Evolutionary conservation across 192 early-diverging fungal species (phyloP), one percentile per base, ranked within the genome.

Genomic region (Backusella luteola): DNA sequence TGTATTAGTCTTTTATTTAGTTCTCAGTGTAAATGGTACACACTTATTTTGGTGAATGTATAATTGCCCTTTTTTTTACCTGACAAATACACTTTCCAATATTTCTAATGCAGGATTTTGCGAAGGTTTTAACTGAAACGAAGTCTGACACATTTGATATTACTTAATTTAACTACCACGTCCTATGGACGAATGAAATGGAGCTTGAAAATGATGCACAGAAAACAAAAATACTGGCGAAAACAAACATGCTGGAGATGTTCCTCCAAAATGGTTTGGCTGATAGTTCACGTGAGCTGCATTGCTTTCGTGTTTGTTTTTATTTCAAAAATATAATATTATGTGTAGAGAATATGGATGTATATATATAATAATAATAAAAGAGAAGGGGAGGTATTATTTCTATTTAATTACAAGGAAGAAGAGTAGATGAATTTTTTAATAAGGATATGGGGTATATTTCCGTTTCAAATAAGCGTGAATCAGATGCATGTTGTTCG

Each of bases 311-410:
- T 44, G 42, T n/a, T 49, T 49, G 46, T 49, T 49, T 29, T 63
- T 63, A 63, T 63, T 56, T 56, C 53, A 56, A 56, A 56, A 56
- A 56, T 56, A 56, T 21, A 21, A 52, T 59, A 63, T 9, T 63
- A 29, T 63, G 56, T 59, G 56, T 63, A 63, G 26, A 49, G 46
- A 49, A 49, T 49, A 49, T 49, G 1, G n/a, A n/a, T 49, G 1
- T 49, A n/a, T 49, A 7, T 44, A n/a, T 49, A 49, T 49, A 19
- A n/a, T 49, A 49, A 6, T 49, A 49, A 49, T 6, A 49, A 49
- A n/a, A n/a, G 19, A 17, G 46, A 19, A 49, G 9, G 23, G 56
- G 23, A 29, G 21, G 56, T 29, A 29, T 63, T 26, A 14, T 63
- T 3, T 63, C 26, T 63, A 12, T 63, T 63, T 63, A 63, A 23